These are phyloP conservation scores for Sclerotinia borealis DNA, from an alignment of 2,329 filamentous ascomycete genomes.

Conservation along the genomic window DNA sequence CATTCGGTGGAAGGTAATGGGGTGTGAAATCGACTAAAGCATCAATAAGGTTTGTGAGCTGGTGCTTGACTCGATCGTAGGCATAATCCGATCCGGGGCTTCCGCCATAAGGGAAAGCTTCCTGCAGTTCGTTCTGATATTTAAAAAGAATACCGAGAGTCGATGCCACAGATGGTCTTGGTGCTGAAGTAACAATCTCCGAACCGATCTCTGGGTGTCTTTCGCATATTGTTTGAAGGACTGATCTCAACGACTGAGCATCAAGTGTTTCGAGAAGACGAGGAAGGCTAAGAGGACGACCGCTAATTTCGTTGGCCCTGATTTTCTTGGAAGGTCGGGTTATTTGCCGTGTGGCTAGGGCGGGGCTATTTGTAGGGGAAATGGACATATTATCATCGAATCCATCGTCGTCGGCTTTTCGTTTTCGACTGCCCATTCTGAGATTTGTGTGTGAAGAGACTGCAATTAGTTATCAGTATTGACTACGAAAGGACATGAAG, in stretches of 20 bases:
- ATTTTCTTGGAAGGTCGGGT: constrained; percentile 59
- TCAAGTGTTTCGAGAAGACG: constrained; percentile 94
- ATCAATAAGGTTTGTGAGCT: constrained; percentile 74
- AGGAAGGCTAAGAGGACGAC: constrained; percentile 58
- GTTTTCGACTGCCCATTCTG: constrained; percentile 60
- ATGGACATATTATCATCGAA: constrained; percentile 82
- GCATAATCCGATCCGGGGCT: constrained; percentile 84
- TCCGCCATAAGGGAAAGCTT: constrained; percentile 78
- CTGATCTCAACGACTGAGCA: constrained; percentile 71
- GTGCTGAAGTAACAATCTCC: constrained; percentile 78
- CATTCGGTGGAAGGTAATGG: constrained; percentile 88
- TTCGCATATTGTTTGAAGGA: constrained; percentile 88
- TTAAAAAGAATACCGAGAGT: constrained; percentile 74
- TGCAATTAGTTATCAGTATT: constrained; percentile 26
- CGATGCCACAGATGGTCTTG: constrained; percentile 76
- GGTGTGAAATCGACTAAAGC: constrained; percentile 91
- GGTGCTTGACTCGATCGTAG: constrained; percentile 85
- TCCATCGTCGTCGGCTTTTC: constrained; percentile 78
- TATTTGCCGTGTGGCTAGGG: constrained; percentile 62
- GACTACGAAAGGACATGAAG: constrained; percentile 37
- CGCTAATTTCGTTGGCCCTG: constrained; percentile 59
- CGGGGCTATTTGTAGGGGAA: constrained; percentile 78
- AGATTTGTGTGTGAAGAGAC: constrained; percentile 37
- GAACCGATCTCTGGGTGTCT: constrained; percentile 78
- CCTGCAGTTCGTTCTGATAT: constrained; percentile 73